phyloP scores from a whole-genome alignment of 2,329 filamentous ascomycete genomes.

The Phialophora tarda region DNA sequence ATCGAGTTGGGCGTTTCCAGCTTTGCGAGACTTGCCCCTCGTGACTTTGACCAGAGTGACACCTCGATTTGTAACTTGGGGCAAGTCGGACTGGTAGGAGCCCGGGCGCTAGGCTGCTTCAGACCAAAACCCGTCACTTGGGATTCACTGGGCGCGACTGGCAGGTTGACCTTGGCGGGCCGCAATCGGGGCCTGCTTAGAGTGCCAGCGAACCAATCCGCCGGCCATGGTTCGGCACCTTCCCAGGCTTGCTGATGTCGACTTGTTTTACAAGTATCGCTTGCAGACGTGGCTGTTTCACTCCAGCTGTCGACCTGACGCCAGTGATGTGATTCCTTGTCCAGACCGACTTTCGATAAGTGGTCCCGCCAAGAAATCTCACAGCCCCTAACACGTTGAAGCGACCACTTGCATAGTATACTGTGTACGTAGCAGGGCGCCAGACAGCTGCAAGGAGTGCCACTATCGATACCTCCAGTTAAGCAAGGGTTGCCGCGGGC shows the following conservation, averaged over 20 bases:
- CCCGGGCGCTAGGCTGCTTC: slow-evolving; percentile 6
- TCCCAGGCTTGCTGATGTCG: slow-evolving; percentile 2
- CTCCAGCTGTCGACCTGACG: not conserved
- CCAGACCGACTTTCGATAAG: slow-evolving; percentile 14
- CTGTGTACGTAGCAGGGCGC: not conserved
- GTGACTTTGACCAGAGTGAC: not conserved
- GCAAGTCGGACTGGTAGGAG: not conserved
- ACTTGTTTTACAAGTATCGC: slow-evolving; percentile 12
- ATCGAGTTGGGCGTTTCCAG: not conserved
- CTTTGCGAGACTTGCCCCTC: not conserved
- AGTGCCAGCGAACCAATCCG: not conserved
- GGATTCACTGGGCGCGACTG: not conserved
- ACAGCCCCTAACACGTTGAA: not conserved
- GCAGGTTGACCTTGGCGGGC: not conserved
- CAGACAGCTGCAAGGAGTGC: not conserved
- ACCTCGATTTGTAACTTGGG: not conserved
- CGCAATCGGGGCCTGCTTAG: not conserved
- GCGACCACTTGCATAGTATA: not conserved
- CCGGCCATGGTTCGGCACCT: slow-evolving; percentile 7
- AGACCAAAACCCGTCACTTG: not conserved
- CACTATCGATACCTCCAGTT: not conserved
- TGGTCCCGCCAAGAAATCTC: not conserved
- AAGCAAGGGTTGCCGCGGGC: not conserved
- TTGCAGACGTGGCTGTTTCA: slow-evolving; percentile 2
- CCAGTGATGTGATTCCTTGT: not conserved